Conservation (phyloP, 495 filamentous ascomycete genomes). For the Aspergillus steynii region DNA sequence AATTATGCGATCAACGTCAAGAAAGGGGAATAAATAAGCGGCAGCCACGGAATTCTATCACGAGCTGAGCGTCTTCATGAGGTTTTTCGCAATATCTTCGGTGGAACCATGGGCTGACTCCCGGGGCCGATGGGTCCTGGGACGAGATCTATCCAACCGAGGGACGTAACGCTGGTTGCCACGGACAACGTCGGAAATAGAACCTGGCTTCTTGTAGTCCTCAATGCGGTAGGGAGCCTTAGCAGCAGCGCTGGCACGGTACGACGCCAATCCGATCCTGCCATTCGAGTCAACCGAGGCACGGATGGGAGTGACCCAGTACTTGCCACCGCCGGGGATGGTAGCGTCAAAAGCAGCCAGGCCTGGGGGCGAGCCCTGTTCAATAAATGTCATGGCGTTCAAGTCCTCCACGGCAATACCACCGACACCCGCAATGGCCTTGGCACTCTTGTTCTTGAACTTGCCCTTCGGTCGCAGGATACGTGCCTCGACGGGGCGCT, state of each 20-base stretch:
- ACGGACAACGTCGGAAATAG: conserved; percentile 29
- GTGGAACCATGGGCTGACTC: conserved; percentile 7
- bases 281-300: conserved; percentile 63
- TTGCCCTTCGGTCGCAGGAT: conserved; percentile 54
- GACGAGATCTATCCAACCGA: conserved; percentile 30
- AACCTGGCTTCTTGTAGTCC: conserved; percentile 33
- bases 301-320: conserved; percentile 57
- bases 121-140: not conserved
- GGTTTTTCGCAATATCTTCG: conserved; percentile 37
- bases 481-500: conserved; percentile 66
- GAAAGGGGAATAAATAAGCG: conserved; percentile 4
- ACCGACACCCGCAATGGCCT: conserved; percentile 50
- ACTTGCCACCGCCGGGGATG: conserved; percentile 64
- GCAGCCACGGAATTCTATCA: conserved; percentile 3
- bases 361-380: conserved; percentile 34
- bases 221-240: conserved; percentile 52
- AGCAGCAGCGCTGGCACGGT: conserved; percentile 42
- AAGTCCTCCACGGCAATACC: conserved; percentile 51
- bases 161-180: conserved; percentile 31
- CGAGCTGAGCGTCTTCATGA: conserved; percentile 30
- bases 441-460: conserved; percentile 33
- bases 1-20: conserved; percentile 14
- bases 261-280: conserved; percentile 51
- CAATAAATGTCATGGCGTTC: conserved; percentile 39
- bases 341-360: conserved; percentile 56